Conservation (phyloP, 495 filamentous ascomycete genomes). For the Aspergillus baeticus region DNA sequence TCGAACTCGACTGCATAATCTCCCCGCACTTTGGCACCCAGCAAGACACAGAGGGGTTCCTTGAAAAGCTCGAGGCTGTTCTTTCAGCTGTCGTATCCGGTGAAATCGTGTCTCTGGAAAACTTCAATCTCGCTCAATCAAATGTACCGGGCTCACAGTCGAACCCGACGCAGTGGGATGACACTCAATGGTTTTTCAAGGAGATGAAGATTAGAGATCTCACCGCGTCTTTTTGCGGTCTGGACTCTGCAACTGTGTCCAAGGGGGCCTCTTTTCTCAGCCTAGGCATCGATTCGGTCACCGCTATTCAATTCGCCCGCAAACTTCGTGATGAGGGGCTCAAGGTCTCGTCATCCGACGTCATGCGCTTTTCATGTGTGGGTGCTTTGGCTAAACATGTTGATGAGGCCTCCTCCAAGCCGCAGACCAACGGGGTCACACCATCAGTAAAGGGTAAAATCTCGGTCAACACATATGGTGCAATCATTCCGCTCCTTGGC, state of each 20-base stretch:
- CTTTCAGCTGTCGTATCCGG: conserved; percentile 26
- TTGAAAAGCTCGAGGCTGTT: conserved; percentile 33
- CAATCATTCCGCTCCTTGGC: conserved; percentile 14
- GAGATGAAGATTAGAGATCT: conserved; percentile 25
- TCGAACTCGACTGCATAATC: conserved; percentile 24
- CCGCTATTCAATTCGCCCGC: conserved; percentile 32
- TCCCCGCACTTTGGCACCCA: conserved; percentile 21
- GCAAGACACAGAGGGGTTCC: conserved; percentile 23
- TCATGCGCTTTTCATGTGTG: conserved; percentile 34
- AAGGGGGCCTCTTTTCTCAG: conserved; percentile 34
- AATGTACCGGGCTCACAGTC: background rate
- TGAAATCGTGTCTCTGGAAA: conserved; percentile 21
- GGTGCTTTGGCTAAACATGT: conserved; percentile 25
- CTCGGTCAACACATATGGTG: conserved; percentile 12
- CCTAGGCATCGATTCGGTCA: conserved; percentile 37
- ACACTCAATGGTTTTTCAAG: conserved; percentile 21
- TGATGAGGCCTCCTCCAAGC: conserved; percentile 2
- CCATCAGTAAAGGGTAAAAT: background rate
- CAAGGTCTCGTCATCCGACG: conserved; percentile 31
- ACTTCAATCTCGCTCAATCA: conserved; percentile 19
- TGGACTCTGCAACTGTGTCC: conserved; percentile 15
- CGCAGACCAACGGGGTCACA: conserved; percentile 11
- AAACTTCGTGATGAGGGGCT: conserved; percentile 25
- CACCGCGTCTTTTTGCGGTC: conserved; percentile 19
- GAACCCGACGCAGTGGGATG: conserved; percentile 16